Base-by-base conservation (phyloP, 192 early-diverging fungal genomes). In the Allomyces javanicus region DNA sequence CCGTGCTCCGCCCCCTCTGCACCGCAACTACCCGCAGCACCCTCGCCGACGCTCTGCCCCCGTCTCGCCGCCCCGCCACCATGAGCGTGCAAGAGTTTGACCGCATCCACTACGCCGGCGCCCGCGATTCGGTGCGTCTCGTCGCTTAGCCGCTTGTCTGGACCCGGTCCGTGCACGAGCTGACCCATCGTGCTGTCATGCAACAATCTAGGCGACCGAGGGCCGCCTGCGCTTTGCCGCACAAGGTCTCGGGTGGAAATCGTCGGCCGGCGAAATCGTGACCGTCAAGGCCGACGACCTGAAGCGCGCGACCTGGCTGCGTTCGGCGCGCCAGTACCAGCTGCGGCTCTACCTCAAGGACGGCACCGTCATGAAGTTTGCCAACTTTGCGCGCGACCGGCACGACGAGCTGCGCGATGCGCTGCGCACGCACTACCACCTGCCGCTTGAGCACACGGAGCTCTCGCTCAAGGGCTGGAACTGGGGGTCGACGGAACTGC, bases 401-500 rank as follows among this genome's bases (percentile, higher is more conserved):
- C 50, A 58, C 68, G 93, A 94, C n/a, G 73, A 77, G n/a, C 71
- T 99, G 44, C 80, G 79, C 25, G 82, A 89, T 24, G 72, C 82
- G 3, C 67, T 90, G 45, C 87, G 84, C 67, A 66, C 73, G 9
- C 78, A 85, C 66, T 94, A 94, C 75, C 77, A 84, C 61, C 72
- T 90, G 61, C 76, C 74, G 0, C 72, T 98, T 22, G 92, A 96
- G 67, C 71, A 75, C 25, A 87, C 85, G 69, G 93, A 99, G 67
- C 72, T 90, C 62, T 90, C 90, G 68, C 73, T 94, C 11, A 87
- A 86, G 67, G 95, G 95, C 27, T 94, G 91, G 87, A 96, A 99
- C 79, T 99, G 96, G 96, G 96, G 96, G 64, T 82, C 85, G 70
- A 79, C 86, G 23, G 89, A 89, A 61, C 89, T 92, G 68, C 80